phyloP scores from a whole-genome alignment of 2,329 filamentous ascomycete genomes.

The Dendryphion nanum region DNA sequence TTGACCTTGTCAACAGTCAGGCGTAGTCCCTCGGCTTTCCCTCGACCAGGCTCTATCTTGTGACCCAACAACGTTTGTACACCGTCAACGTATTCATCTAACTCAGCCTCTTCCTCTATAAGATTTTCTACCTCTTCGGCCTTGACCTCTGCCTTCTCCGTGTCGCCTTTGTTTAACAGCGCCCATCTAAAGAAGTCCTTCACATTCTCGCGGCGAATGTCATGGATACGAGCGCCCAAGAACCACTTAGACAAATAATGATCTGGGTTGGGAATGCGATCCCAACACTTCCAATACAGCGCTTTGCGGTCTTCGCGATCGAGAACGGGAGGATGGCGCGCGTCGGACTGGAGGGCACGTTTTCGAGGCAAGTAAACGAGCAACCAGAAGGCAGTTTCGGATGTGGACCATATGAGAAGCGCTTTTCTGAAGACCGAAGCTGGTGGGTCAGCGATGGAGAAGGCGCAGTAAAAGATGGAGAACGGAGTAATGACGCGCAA shows the following conservation, averaged over 20 bases:
- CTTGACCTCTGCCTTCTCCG: slow-evolving; percentile 18
- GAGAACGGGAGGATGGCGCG: slow-evolving; percentile 49
- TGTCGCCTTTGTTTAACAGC: slow-evolving; percentile 57
- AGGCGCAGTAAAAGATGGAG: slow-evolving; percentile 47
- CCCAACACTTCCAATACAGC: slow-evolving; percentile 58
- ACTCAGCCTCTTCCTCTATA: slow-evolving; percentile 45
- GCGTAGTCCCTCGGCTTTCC: slow-evolving; percentile 57
- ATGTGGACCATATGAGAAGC: slow-evolving; percentile 46
- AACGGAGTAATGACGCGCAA: slow-evolving; percentile 52
- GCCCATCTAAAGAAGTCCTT: slow-evolving; percentile 68
- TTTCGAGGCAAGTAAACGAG: slow-evolving; percentile 54
- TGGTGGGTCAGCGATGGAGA: slow-evolving; percentile 34
- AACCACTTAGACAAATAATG: slow-evolving; percentile 66
- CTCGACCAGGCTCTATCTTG: slow-evolving; percentile 54
- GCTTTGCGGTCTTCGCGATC: slow-evolving; percentile 50
- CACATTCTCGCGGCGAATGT: slow-evolving; percentile 67
- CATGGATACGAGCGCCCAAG: slow-evolving; percentile 55
- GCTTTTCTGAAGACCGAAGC: slow-evolving; percentile 25
- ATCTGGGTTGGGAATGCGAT: slow-evolving; percentile 55
- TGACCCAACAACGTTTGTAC: slow-evolving; percentile 55
- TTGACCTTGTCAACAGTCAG: slow-evolving; percentile 64
- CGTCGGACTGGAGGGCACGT: slow-evolving; percentile 51
- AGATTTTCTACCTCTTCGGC: slow-evolving; percentile 14
- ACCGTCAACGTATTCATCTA: slow-evolving; percentile 55
- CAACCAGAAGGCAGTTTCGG: slow-evolving; percentile 57